phyloP scores from a whole-genome alignment of 805 yeast species.

The Candida odintsovae region DNA sequence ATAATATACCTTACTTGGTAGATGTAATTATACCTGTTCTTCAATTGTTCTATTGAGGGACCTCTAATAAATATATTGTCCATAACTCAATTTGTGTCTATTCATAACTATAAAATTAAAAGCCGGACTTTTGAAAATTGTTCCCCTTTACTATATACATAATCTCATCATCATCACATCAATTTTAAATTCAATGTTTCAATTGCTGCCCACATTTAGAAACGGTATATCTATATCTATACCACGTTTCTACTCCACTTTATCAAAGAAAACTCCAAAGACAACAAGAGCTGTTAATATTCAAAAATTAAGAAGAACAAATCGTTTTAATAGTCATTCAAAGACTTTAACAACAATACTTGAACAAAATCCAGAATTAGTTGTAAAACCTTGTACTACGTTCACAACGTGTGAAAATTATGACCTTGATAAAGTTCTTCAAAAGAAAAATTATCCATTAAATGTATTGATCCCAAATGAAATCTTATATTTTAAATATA shows the following conservation, averaged over 20 bases:
- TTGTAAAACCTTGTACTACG: slow-evolving; percentile 51
- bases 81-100: too few relatives aligned
- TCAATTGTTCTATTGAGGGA: too few relatives aligned
- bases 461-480: slow-evolving; percentile 56
- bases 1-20: too few relatives aligned
- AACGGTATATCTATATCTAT: not conserved
- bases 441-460: slow-evolving; percentile 27
- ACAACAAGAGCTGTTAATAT: slow-evolving; percentile 9
- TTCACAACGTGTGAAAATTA: slow-evolving; percentile 70
- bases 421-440: slow-evolving; percentile 42
- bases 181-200: not conserved
- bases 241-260: not conserved
- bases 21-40: too few relatives aligned
- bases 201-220: too few relatives aligned
- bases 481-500: slow-evolving; percentile 49
- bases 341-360: not conserved
- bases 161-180: too few relatives aligned
- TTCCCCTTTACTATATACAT: too few relatives aligned
- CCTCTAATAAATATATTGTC: too few relatives aligned
- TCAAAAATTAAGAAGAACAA: slow-evolving; percentile 13
- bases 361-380: not conserved
- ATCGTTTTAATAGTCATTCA: not conserved
- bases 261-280: slow-evolving; percentile 6
- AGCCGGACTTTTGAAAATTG: too few relatives aligned
- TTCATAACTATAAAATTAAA: too few relatives aligned